Base-by-base conservation (phyloP, 2,329 filamentous ascomycete genomes). In the Pyrenophora graminea region DNA sequence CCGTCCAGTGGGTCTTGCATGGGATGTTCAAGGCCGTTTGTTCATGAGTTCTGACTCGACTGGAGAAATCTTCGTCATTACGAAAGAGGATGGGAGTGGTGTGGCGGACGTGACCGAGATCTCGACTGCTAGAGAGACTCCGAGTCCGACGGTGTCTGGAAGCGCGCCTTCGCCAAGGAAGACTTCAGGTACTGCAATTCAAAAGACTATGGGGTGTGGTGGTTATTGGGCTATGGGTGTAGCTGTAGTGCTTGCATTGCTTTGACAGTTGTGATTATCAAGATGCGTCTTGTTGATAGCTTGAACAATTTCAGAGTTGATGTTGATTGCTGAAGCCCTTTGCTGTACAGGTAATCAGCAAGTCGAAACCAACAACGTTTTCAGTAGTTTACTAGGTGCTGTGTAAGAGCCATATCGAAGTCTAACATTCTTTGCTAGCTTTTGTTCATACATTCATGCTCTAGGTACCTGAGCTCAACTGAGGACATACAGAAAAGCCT, bases 21-120 rank as follows among this genome's bases (percentile, higher is more conserved):
- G 76, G 67, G 77, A 80, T 66, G 56, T 57, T 7, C 61, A 77
- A 36, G 82, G 80, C 6, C 74, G 85, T 6, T 70, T 89, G 7
- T 89, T 82, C 71, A 80, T 88, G 75, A 82, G 76, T 49, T 84
- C 80, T 4, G 86, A 89, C 66, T 67, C 77, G 12, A 85, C 85
- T 0, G 86, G 85, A 5, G 86, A 89, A 75, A 80, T 89, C 36
- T 88, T 82, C 59, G 80, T 88, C 25, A 61, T 78, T 18, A 67
- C 63, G 1, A 64, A 57, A 32, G 53, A 61, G 10, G 66, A 73
- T 55, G 72, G 71, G 7, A 63, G 59, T 25, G 60, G 61, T 33
- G 62, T 67, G 13, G 61, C 66, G 31, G 59, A 62, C 36, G 64
- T 68, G 17, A 56, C 52, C 12, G 61, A 53, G 45, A 56, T 59